Conservation (phyloP, 164 flowering plant genomes). For the Kalanchoe fedtschenkoi region DNA sequence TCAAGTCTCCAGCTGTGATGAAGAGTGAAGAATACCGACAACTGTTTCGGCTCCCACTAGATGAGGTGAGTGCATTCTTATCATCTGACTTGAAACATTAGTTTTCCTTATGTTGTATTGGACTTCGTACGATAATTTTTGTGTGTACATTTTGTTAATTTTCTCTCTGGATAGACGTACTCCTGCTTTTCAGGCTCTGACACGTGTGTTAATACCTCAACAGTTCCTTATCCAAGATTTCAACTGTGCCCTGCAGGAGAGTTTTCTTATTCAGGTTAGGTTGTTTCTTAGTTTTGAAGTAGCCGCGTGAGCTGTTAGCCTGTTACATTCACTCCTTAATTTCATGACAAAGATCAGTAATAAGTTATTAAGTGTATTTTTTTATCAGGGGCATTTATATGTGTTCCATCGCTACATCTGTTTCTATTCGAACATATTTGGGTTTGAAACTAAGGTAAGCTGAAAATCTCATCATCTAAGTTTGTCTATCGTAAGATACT, state of each 20-base stretch:
- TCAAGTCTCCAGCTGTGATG: conserved; percentile 30
- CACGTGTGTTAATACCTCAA: too few species aligned
- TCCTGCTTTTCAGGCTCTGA: too few species aligned
- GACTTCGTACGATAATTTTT: too few species aligned
- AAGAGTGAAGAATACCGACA: conserved; percentile 87
- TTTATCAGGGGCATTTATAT: conserved; percentile 91
- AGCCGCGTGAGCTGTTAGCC: too few species aligned
- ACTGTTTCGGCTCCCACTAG: conserved; percentile 77
- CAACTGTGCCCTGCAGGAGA: conserved; percentile 92
- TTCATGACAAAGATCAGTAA: neutral
- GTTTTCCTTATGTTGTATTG: neutral
- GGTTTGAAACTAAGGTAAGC: conserved; percentile 92
- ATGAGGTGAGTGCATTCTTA: conserved; percentile 51
- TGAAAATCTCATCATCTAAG: neutral
- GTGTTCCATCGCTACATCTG: conserved; percentile 67
- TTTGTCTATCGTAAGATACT: too few species aligned
- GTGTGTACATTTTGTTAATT: too few species aligned
- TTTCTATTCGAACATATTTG: conserved; percentile 94
- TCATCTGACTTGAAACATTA: neutral
- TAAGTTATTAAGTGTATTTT: neutral
- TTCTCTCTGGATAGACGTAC: too few species aligned
- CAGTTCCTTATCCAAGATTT: conserved; percentile 89
- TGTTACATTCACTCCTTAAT: neutral
- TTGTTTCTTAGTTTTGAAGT: too few species aligned
- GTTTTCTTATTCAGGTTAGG: conserved; percentile 80